Percentiles rank a stretch among this genome's conserved stretches.
Conservation (phyloP, 2,329 filamentous ascomycete genomes). For the Beauveria sp. region DNA sequence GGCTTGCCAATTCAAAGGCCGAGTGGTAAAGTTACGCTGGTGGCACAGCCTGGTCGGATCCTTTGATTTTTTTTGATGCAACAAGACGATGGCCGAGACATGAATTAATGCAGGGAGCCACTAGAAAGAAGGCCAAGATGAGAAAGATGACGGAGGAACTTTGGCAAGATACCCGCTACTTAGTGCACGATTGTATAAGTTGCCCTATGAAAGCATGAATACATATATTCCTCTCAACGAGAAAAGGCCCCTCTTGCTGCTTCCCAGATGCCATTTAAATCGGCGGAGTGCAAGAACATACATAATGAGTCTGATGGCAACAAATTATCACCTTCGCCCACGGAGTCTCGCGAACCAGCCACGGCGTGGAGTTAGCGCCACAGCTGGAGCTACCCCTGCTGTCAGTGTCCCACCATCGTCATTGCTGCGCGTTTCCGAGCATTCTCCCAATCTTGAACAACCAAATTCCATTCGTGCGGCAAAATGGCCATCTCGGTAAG, state of each 20-base stretch:
- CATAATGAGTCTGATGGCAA: no score
- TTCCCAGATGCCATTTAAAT: not conserved
- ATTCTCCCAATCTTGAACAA: not conserved
- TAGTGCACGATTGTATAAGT: not conserved
- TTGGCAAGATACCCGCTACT: conserved; percentile 7
- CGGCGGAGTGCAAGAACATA: no score
- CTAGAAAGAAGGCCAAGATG: not conserved
- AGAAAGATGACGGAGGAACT: not conserved
- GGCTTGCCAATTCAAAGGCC: not conserved
- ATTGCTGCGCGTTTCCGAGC: not conserved
- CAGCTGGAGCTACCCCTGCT: conserved; percentile 8
- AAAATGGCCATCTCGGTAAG: conserved; percentile 20
- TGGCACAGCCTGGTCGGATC: not conserved
- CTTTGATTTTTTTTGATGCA: not conserved
- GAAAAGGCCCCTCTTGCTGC: not conserved
- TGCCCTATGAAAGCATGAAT: not conserved
- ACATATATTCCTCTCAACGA: not conserved
- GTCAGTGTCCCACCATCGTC: conserved; percentile 9
- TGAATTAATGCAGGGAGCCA: not conserved
- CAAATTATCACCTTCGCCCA: not conserved
- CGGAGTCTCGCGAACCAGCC: not conserved
- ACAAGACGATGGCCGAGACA: not conserved
- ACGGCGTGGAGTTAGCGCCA: not conserved
- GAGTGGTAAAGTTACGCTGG: not conserved
- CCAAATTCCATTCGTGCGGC: conserved; percentile 9